phyloP scores from a whole-genome alignment of 108 stramenopile species.

The Nitzschia palea region DNA sequence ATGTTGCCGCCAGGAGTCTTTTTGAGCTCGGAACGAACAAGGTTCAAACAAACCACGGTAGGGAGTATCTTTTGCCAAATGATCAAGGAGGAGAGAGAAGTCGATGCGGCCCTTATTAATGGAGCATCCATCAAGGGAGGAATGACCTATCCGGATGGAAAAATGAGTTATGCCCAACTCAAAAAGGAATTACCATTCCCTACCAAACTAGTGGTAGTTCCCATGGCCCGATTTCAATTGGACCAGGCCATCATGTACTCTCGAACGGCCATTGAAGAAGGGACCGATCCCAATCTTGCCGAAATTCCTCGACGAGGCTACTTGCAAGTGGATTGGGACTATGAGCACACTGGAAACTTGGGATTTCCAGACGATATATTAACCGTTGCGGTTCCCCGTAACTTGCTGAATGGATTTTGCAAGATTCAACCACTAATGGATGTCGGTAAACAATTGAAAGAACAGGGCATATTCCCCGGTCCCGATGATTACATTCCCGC shows the following conservation, averaged over 20 bases:
- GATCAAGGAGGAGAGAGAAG: slow-evolving; percentile 61
- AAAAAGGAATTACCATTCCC: slow-evolving; percentile 84
- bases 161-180: slow-evolving; percentile 67
- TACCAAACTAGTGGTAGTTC: slow-evolving; percentile 73
- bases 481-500: slow-evolving; percentile 71
- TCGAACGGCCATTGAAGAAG: slow-evolving; percentile 54
- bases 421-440: slow-evolving; percentile 75
- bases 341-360: slow-evolving; percentile 8
- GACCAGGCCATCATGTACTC: slow-evolving; percentile 65
- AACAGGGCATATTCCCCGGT: slow-evolving; percentile 44
- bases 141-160: slow-evolving; percentile 38
- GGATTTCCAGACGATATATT: slow-evolving; percentile 42
- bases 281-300: slow-evolving; percentile 24
- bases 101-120: slow-evolving; percentile 70
- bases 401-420: slow-evolving; percentile 79
- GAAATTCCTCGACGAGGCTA: slow-evolving; percentile 59
- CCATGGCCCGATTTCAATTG: slow-evolving; percentile 59
- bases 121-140: slow-evolving; percentile 74
- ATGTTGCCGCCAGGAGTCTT: slow-evolving; percentile 38
- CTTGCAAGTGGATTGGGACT: slow-evolving; percentile 70
- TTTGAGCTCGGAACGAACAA: slow-evolving; percentile 55
- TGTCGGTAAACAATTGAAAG: slow-evolving; percentile 50
- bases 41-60: slow-evolving; percentile 71
- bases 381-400: slow-evolving; percentile 71
- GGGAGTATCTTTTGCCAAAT: slow-evolving; percentile 65